Percentiles rank a stretch among this genome's conserved stretches.
Evolutionary conservation across 1,284 basidiomycete species (phyloP).

Genomic region (Apiotrichum veenhuisii): DNA sequence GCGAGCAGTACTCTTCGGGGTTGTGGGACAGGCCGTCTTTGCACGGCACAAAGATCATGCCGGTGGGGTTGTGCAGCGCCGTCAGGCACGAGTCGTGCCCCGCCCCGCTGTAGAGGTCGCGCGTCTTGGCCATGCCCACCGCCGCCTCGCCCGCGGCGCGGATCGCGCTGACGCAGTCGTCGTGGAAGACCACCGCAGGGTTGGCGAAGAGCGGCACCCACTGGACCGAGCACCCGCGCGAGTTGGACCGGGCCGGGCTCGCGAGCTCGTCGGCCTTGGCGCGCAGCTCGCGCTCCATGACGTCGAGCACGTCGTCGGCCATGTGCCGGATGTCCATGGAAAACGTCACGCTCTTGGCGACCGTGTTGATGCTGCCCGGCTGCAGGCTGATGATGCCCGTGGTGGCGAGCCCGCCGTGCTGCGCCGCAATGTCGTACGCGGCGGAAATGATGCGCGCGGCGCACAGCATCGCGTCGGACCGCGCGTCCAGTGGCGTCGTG

Average conservation of each 20-base stretch:
- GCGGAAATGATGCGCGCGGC: slow-evolving; percentile 14
- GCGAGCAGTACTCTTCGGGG: slow-evolving; percentile 27
- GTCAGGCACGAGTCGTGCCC: slow-evolving; percentile 31
- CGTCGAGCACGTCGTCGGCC: slow-evolving; percentile 15
- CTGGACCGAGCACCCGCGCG: slow-evolving; percentile 2
- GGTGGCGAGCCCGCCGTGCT: slow-evolving; percentile 19
- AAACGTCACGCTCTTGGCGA: slow-evolving; percentile 21
- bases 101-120: slow-evolving; percentile 20
- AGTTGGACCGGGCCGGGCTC: background rate
- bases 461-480: slow-evolving; percentile 23
- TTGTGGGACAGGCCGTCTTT: slow-evolving; percentile 33
- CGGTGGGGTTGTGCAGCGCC: slow-evolving; percentile 21
- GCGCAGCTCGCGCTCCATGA: slow-evolving; percentile 20
- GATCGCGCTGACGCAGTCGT: slow-evolving; percentile 7
- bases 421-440: slow-evolving; percentile 18
- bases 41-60: slow-evolving; percentile 37
- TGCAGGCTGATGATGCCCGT: slow-evolving; percentile 19
- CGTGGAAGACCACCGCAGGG: slow-evolving; percentile 15
- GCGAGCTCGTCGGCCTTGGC: slow-evolving; percentile 10
- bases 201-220: slow-evolving; percentile 15
- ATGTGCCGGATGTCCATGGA: slow-evolving; percentile 27
- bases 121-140: slow-evolving; percentile 6
- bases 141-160: slow-evolving; percentile 6
- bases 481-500: slow-evolving; percentile 26
- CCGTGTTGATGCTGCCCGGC: slow-evolving; percentile 22